Percentiles rank a stretch among this genome's conserved stretches.
phyloP scores from a whole-genome alignment of 306 rosid species.

The Pyrus pyrifolia region DNA sequence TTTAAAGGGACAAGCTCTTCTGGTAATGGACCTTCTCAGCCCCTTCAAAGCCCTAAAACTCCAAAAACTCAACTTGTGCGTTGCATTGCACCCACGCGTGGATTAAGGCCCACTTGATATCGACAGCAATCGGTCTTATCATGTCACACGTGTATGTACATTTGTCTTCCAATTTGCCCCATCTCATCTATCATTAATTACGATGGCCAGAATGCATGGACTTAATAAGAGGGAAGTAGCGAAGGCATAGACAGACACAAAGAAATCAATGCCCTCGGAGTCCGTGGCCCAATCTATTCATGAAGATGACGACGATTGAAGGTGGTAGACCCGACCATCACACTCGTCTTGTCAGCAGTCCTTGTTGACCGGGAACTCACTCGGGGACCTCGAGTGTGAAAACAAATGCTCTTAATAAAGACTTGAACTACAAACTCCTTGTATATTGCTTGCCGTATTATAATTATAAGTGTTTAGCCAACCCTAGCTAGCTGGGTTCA shows the following conservation, averaged over 20 bases:
- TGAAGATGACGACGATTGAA: neutral
- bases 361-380: neutral
- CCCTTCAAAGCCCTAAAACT: neutral
- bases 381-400: neutral
- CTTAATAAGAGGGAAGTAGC: neutral
- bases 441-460: neutral
- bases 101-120: neutral
- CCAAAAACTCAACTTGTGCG: neutral
- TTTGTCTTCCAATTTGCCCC: neutral
- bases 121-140: neutral
- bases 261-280: neutral
- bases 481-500: neutral
- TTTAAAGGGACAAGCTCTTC: neutral
- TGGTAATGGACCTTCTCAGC: neutral
- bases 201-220: neutral
- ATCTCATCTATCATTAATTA: neutral
- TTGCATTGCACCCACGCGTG: neutral
- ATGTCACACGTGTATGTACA: slow-evolving; percentile 37
- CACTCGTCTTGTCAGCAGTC: neutral
- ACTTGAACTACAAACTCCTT: neutral
- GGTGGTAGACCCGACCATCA: neutral
- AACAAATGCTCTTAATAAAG: too few species aligned
- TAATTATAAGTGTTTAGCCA: neutral
- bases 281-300: neutral
- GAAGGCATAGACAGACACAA: neutral